Evolutionary conservation across 2,329 filamentous ascomycete genomes (phyloP).

Genomic region (Triangularia verruculosa): DNA sequence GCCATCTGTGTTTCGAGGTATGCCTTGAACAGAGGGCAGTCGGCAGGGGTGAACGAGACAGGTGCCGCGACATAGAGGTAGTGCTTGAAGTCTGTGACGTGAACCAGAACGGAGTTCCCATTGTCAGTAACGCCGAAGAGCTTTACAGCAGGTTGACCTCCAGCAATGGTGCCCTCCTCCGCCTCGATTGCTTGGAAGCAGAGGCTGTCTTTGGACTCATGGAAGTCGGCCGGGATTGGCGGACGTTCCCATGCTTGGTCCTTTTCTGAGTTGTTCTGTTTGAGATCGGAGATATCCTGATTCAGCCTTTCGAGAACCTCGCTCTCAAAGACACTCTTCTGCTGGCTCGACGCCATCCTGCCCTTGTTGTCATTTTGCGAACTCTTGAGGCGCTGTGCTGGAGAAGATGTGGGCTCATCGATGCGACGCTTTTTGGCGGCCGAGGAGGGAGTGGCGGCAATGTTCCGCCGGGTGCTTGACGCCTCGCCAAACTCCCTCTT

Average conservation of each 20-base stretch:
- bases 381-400: conserved; percentile 56
- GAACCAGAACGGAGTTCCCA: conserved; percentile 89
- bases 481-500: conserved; percentile 71
- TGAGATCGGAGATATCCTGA: conserved; percentile 84
- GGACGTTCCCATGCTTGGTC: conserved; percentile 86
- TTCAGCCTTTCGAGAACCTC: conserved; percentile 95
- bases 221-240: conserved; percentile 44
- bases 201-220: conserved; percentile 63
- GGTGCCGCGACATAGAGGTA: conserved; percentile 94
- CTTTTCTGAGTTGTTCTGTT: conserved; percentile 83
- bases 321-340: conserved; percentile 88
- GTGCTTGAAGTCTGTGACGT: conserved; percentile 93
- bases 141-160: conserved; percentile 75
- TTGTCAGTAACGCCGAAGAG: conserved; percentile 83
- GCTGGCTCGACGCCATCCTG: conserved; percentile 65
- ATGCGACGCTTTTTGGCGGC: conserved; percentile 81
- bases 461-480: conserved; percentile 61
- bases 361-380: conserved; percentile 61
- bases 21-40: conserved; percentile 73
- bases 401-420: conserved; percentile 58
- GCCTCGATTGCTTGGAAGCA: conserved; percentile 94
- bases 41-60: conserved; percentile 70
- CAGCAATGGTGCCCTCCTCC: conserved; percentile 80
- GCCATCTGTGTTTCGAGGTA: conserved; percentile 78
- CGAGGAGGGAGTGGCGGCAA: conserved; percentile 51